Percentiles rank a stretch among this genome's conserved stretches.
phyloP scores from a whole-genome alignment of 1,139 yeast genomes.

The Nakaseomyces kungkrabaensis region DNA sequence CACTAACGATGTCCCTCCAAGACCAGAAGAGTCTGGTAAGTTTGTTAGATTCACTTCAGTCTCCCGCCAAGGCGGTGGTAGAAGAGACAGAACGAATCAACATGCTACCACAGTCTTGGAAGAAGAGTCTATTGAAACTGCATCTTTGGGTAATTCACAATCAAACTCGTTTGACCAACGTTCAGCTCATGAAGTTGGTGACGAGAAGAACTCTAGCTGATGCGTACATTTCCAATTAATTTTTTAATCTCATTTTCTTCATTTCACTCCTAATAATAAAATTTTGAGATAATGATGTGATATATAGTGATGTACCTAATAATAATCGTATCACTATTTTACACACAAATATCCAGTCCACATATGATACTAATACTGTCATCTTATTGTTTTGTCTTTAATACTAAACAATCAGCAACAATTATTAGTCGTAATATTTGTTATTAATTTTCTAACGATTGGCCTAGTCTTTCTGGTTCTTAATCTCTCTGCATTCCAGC shows the following conservation, averaged over 20 bases:
- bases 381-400: no score
- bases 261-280: neutral
- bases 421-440: neutral
- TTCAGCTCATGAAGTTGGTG: slow-evolving; percentile 7
- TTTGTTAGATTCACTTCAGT: slow-evolving; percentile 2
- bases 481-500: neutral
- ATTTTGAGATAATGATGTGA: no score
- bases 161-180: slow-evolving; percentile 13
- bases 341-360: no score
- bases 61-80: slow-evolving; percentile 5
- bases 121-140: slow-evolving; percentile 15
- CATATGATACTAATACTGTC: no score
- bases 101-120: slow-evolving; percentile 18
- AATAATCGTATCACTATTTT: no score
- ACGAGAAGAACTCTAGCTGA: slow-evolving; percentile 1
- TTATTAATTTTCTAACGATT: neutral
- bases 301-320: no score
- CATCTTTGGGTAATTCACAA: slow-evolving; percentile 15
- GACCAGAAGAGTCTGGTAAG: slow-evolving; percentile 1
- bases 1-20: slow-evolving; percentile 4
- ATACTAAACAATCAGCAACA: neutral
- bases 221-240: neutral
- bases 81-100: slow-evolving; percentile 13
- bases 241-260: neutral
- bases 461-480: neutral